These are phyloP conservation scores for Metroxylon sagu DNA, from an alignment of 176 grass and related monocot species.

Conservation along the genomic window DNA sequence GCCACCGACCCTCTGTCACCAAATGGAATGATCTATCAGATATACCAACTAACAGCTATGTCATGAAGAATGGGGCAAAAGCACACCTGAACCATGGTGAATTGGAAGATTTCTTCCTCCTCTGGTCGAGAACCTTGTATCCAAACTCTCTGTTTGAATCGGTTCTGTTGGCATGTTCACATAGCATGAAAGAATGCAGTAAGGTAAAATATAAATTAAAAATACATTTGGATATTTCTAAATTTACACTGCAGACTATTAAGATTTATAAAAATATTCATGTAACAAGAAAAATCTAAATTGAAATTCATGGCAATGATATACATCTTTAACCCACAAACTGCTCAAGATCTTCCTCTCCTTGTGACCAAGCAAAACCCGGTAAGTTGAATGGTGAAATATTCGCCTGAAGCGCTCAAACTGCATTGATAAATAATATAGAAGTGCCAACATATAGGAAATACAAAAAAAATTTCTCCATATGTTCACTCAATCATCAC, in stretches of 20 bases:
- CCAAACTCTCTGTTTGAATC: slow-evolving; percentile 70
- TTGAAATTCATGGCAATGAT: not conserved
- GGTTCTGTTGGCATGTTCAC: slow-evolving; percentile 31
- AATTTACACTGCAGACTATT: no score
- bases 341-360: slow-evolving; percentile 71
- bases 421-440: slow-evolving; percentile 31
- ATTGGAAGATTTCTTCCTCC: slow-evolving; percentile 84
- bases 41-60: not conserved
- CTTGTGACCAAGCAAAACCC: slow-evolving; percentile 72
- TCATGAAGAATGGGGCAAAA: slow-evolving; percentile 4
- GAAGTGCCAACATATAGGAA: not conserved
- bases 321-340: slow-evolving; percentile 86
- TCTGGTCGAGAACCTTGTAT: slow-evolving; percentile 69
- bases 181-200: not conserved
- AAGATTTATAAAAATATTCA: not conserved
- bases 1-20: slow-evolving; percentile 62
- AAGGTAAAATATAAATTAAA: not conserved
- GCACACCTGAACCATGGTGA: slow-evolving; percentile 87
- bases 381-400: slow-evolving; percentile 84
- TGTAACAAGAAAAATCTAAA: slow-evolving; percentile 1
- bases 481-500: no score
- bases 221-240: no score
- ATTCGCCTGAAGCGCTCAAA: slow-evolving; percentile 86
- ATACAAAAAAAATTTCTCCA: not conserved
- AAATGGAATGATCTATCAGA: slow-evolving; percentile 10